These are phyloP conservation scores for Elongisporangium prolatum DNA, from an alignment of 352 stramenopile species.

Conservation along the genomic window DNA sequence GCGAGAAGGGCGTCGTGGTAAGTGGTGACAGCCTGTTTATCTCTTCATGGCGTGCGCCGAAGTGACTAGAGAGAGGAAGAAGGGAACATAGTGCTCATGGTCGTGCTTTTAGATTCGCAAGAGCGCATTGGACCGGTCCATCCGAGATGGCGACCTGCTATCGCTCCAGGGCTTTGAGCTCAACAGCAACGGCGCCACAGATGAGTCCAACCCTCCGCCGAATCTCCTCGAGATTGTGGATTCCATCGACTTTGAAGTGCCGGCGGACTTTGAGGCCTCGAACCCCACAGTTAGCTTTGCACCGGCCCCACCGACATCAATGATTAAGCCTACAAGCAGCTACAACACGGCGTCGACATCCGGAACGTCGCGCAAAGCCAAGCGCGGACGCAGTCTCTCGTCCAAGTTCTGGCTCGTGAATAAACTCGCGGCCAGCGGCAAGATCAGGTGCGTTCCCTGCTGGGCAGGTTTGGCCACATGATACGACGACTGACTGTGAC, in stretches of 20 bases:
- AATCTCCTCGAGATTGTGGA: conserved; percentile 71
- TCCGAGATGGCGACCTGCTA: conserved; percentile 77
- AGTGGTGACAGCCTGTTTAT: conserved; percentile 3
- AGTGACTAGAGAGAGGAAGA: neutral
- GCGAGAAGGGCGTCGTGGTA: conserved; percentile 73
- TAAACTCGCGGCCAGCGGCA: conserved; percentile 71
- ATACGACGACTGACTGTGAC: neutral
- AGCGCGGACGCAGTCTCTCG: conserved; percentile 66
- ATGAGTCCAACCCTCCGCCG: conserved; percentile 41
- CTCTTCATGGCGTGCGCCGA: neutral
- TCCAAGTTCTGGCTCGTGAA: conserved; percentile 87
- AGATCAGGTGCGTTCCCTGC: conserved; percentile 46
- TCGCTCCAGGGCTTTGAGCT: conserved; percentile 59
- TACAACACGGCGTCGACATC: conserved; percentile 6
- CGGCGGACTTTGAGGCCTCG: conserved; percentile 21
- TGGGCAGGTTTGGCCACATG: neutral
- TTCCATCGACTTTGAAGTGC: conserved; percentile 56
- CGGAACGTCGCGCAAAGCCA: conserved; percentile 44
- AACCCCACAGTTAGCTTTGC: conserved; percentile 5
- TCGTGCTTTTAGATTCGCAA: conserved; percentile 44
- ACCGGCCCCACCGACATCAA: conserved; percentile 16
- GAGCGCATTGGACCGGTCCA: conserved; percentile 65
- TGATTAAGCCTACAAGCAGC: conserved; percentile 17
- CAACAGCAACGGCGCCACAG: conserved; percentile 8
- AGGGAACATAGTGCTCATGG: neutral